Percentiles rank a stretch among this genome's conserved stretches.
Conservation (phyloP, 179 eudicot genomes). For the Heliamphora pulchella region DNA sequence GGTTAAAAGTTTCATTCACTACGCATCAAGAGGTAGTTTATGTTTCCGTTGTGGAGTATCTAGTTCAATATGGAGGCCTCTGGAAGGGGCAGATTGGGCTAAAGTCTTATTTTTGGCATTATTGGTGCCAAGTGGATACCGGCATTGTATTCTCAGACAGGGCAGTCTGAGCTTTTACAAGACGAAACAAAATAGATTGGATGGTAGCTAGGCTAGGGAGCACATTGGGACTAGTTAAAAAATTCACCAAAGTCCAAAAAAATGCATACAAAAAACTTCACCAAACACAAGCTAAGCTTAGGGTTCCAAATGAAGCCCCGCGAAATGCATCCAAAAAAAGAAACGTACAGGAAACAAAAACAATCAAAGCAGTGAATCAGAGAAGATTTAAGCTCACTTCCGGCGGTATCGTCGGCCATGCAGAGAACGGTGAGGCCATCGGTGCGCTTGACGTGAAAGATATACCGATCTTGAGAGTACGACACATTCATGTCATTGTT, state of each 20-base stretch:
- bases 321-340: neutral
- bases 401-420: constrained; percentile 87
- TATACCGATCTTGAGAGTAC: constrained; percentile 84
- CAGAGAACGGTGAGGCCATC: constrained; percentile 89
- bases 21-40: neutral
- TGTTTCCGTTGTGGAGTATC: too few species aligned
- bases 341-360: neutral
- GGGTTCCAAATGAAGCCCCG: neutral
- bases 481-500: constrained; percentile 60
- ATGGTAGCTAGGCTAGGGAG: too few species aligned
- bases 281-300: neutral
- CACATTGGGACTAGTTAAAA: too few species aligned
- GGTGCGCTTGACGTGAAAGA: constrained; percentile 84
- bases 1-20: neutral
- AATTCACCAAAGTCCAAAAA: neutral
- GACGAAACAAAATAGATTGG: too few species aligned
- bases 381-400: constrained; percentile 37
- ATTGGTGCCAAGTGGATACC: too few species aligned
- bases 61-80: too few species aligned
- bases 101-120: too few species aligned
- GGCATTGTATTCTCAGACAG: too few species aligned
- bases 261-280: neutral
- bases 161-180: too few species aligned
- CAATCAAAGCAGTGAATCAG: neutral
- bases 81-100: too few species aligned